A percentile compares a stretch with the other conserved stretches of the same genome.
Conservation (phyloP, 495 filamentous ascomycete species). For the Endocarpon pusillum region DNA sequence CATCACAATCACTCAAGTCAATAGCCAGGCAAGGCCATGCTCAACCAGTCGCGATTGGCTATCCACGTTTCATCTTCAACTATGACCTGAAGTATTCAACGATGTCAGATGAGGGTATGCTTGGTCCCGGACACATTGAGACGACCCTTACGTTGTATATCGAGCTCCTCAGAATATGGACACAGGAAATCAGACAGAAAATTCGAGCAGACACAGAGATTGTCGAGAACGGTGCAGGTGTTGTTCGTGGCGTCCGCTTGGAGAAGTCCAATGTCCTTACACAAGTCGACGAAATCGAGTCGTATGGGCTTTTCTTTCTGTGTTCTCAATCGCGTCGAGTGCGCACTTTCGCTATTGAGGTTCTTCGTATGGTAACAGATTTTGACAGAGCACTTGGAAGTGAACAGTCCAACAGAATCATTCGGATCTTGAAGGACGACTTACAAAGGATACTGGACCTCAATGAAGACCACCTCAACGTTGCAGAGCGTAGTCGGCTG, state of each 20-base stretch:
- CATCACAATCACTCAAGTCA: slow-evolving; percentile 80
- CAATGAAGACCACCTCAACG: slow-evolving; percentile 80
- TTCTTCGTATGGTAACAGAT: slow-evolving; percentile 79
- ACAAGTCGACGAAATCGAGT: slow-evolving; percentile 91
- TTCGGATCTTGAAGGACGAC: slow-evolving; percentile 81
- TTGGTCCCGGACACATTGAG: slow-evolving; percentile 88
- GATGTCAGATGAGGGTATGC: slow-evolving; percentile 95
- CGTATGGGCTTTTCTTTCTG: slow-evolving; percentile 93
- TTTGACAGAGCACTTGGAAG: slow-evolving; percentile 79
- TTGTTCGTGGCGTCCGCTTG: slow-evolving; percentile 55
- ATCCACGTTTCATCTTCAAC: slow-evolving; percentile 91
- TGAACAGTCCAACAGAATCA: slow-evolving; percentile 67
- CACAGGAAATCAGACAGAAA: slow-evolving; percentile 84
- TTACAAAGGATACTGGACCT: slow-evolving; percentile 77
- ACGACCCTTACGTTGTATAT: slow-evolving; percentile 85
- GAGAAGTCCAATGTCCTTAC: slow-evolving; percentile 76
- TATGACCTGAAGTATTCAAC: slow-evolving; percentile 95
- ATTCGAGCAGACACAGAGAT: slow-evolving; percentile 39
- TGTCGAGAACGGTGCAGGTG: slow-evolving; percentile 36
- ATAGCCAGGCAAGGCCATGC: slow-evolving; percentile 88
- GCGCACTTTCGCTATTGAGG: slow-evolving; percentile 76
- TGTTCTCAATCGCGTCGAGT: slow-evolving; percentile 89
- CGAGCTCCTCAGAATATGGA: slow-evolving; percentile 88
- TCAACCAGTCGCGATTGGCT: slow-evolving; percentile 91
- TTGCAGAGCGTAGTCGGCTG: slow-evolving; percentile 80